Percentiles rank a stretch among this genome's conserved stretches.
These are phyloP conservation scores for Excoecaria agallocha DNA, from an alignment of 345 rosid genomes.

Conservation along the genomic window DNA sequence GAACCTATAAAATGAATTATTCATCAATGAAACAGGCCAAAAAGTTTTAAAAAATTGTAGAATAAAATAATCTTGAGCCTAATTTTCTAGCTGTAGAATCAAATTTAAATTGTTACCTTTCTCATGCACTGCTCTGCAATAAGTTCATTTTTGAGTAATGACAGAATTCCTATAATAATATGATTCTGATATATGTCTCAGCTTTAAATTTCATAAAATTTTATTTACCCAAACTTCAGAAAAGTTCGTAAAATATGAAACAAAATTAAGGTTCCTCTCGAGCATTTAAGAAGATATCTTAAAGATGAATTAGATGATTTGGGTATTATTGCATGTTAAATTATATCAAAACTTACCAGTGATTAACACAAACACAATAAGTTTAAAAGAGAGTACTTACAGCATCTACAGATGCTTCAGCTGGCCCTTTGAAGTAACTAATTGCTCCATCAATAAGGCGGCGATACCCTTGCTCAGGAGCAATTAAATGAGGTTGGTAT, in stretches of 20 bases:
- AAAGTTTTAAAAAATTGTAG: too few relatives aligned
- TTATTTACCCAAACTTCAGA: not conserved
- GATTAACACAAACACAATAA: not conserved
- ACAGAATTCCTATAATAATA: not conserved
- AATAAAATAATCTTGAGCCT: not conserved
- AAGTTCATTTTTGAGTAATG: not conserved
- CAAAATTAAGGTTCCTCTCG: not conserved
- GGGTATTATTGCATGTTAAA: not conserved
- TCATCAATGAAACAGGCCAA: not conserved
- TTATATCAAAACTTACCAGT: not conserved
- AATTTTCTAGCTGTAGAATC: not conserved
- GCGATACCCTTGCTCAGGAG: conserved; percentile 73
- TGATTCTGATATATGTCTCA: not conserved
- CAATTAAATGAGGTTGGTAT: conserved; percentile 67
- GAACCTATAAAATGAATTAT: conserved; percentile 43
- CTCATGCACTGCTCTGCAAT: not conserved
- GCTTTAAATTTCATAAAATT: not conserved
- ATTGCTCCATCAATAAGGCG: conserved; percentile 60
- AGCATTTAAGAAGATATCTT: not conserved
- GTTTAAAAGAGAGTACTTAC: conserved; percentile 37
- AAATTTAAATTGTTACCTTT: not conserved
- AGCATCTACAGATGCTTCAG: conserved; percentile 75
- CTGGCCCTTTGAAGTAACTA: conserved; percentile 62
- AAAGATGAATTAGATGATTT: not conserved
- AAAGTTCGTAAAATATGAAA: not conserved